Conservation (phyloP, 2,329 filamentous ascomycete species). For the Xylariales sp. region DNA sequence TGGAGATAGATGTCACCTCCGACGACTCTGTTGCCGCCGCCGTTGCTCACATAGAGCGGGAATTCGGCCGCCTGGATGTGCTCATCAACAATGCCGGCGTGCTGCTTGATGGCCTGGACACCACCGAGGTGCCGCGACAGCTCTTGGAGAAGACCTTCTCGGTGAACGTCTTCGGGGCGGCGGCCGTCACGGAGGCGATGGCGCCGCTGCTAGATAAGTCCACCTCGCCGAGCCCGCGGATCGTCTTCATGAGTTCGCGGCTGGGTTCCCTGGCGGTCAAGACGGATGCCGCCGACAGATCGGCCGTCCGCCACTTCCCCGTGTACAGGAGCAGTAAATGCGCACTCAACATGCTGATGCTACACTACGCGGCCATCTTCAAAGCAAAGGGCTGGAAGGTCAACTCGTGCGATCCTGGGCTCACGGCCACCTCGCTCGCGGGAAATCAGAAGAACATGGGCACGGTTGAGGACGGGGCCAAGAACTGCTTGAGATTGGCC, state of each 20-base stretch:
- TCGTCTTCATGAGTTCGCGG: conserved; percentile 33
- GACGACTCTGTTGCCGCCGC: conserved; percentile 21
- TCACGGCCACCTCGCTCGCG: conserved; percentile 8
- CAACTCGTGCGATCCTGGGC: conserved; percentile 31
- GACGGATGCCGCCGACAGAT: conserved; percentile 20
- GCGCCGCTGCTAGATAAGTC: conserved; percentile 24
- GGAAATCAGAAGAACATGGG: conserved; percentile 20
- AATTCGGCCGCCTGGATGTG: conserved; percentile 25
- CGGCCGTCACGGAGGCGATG: conserved; percentile 19
- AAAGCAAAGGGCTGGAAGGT: conserved; percentile 24
- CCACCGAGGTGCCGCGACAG: conserved; percentile 19
- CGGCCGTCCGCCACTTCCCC: conserved; percentile 22
- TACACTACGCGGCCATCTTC: conserved; percentile 27
- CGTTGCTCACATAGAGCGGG: conserved; percentile 12
- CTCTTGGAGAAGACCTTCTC: conserved; percentile 31
- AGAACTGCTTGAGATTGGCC: background rate
- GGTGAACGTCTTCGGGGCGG: conserved; percentile 31
- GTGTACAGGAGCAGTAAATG: conserved; percentile 36
- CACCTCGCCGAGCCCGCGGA: conserved; percentile 18
- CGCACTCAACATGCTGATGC: conserved; percentile 34
- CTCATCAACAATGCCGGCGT: conserved; percentile 32
- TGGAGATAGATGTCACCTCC: conserved; percentile 13
- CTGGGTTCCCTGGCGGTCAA: conserved; percentile 27
- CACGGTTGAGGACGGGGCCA: conserved; percentile 12
- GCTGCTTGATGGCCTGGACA: conserved; percentile 17